Evolutionary conservation across 495 filamentous ascomycete species (phyloP).

Genomic region (Entonaema liquescens): DNA sequence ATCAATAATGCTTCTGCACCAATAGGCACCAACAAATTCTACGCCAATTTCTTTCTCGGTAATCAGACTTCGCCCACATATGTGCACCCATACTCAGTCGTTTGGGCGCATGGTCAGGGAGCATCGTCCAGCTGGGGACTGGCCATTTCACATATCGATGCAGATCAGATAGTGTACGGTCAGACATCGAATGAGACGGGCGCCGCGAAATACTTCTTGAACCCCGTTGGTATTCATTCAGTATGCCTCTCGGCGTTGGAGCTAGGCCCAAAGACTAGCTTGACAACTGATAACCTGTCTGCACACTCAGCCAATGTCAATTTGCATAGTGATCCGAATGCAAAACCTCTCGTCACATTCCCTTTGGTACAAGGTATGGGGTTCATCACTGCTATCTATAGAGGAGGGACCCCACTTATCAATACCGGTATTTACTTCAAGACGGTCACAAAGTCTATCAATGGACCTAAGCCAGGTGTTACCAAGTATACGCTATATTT

Average conservation of each 20-base stretch:
- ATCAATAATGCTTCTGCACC: slow-evolving; percentile 57
- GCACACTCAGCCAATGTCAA: slow-evolving; percentile 79
- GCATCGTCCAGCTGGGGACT: slow-evolving; percentile 77
- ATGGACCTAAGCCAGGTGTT: slow-evolving; percentile 66
- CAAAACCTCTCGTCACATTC: slow-evolving; percentile 69
- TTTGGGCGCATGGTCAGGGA: slow-evolving; percentile 77
- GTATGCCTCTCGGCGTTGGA: slow-evolving; percentile 81
- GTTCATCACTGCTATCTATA: slow-evolving; percentile 84
- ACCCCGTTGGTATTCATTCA: slow-evolving; percentile 83
- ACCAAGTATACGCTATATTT: slow-evolving; percentile 79
- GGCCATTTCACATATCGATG: slow-evolving; percentile 74
- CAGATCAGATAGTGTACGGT: slow-evolving; percentile 70
- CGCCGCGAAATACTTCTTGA: slow-evolving; percentile 76
- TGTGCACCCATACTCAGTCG: slow-evolving; percentile 85
- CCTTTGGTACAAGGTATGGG: slow-evolving; percentile 92
- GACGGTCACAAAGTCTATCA: slow-evolving; percentile 67
- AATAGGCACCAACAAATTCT: slow-evolving; percentile 90
- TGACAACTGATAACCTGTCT: slow-evolving; percentile 70
- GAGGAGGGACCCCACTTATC: slow-evolving; percentile 71
- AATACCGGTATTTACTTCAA: slow-evolving; percentile 78
- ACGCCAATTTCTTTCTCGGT: slow-evolving; percentile 86
- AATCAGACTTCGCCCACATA: slow-evolving; percentile 74
- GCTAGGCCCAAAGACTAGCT: slow-evolving; percentile 63
- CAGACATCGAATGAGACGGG: slow-evolving; percentile 55
- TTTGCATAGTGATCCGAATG: slow-evolving; percentile 62